Evolutionary conservation across 192 early-diverging fungal species (phyloP).

Genomic region (Linnemannia exigua): DNA sequence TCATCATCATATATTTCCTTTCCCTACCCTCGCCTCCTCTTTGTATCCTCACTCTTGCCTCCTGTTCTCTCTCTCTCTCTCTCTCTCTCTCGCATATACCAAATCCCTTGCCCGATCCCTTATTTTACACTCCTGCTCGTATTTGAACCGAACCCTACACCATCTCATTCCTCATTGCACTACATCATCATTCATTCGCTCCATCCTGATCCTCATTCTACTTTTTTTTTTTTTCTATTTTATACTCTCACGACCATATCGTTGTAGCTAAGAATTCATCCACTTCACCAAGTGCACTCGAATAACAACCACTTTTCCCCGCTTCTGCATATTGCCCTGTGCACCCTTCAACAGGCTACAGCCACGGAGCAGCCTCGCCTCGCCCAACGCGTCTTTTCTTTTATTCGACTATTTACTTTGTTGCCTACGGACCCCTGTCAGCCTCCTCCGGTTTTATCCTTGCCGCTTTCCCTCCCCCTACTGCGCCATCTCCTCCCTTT

Average conservation of each 20-base stretch:
- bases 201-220: no score
- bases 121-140: neutral
- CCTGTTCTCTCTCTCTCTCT: no score
- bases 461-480: neutral
- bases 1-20: no score
- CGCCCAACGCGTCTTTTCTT: neutral
- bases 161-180: constrained; percentile 1
- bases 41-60: no score
- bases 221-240: neutral
- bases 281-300: neutral
- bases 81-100: no score
- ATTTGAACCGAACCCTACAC: neutral
- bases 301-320: neutral
- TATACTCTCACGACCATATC: no score
- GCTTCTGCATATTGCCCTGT: neutral
- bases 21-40: no score
- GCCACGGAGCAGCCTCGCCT: neutral
- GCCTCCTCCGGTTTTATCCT: neutral
- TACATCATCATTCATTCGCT: constrained; percentile 5
- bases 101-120: no score
- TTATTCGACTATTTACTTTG: neutral
- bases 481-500: neutral
- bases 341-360: neutral
- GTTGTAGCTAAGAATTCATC: neutral
- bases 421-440: constrained; percentile 8